Conservation (phyloP, 805 yeast species). For the Candida coleopterorum region DNA sequence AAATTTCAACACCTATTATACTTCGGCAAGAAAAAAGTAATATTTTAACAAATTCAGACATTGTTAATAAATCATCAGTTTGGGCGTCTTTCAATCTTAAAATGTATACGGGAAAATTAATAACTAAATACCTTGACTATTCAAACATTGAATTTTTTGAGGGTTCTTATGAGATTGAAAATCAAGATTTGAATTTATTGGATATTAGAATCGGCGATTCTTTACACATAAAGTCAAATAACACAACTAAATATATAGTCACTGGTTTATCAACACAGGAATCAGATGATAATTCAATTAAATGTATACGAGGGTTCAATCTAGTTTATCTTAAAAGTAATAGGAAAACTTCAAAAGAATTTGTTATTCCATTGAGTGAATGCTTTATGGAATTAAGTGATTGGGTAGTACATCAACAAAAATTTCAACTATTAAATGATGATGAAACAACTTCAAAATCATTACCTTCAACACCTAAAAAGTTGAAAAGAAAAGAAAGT, state of each 20-base stretch:
- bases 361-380: slow-evolving; percentile 23
- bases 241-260: slow-evolving; percentile 32
- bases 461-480: slow-evolving; percentile 4
- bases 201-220: slow-evolving; percentile 57
- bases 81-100: slow-evolving; percentile 51
- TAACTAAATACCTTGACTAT: slow-evolving; percentile 20
- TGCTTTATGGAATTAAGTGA: slow-evolving; percentile 36
- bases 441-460: slow-evolving; percentile 9
- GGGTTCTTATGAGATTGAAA: slow-evolving; percentile 29
- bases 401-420: slow-evolving; percentile 36
- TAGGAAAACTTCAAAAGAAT: slow-evolving; percentile 12
- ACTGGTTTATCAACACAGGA: slow-evolving; percentile 35
- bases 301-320: slow-evolving; percentile 62
- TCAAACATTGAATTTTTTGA: slow-evolving; percentile 39
- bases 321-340: slow-evolving; percentile 29
- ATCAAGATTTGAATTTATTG: slow-evolving; percentile 38
- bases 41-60: slow-evolving; percentile 9
- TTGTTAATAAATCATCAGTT: slow-evolving; percentile 30
- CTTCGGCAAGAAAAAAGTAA: slow-evolving; percentile 13
- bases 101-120: slow-evolving; percentile 47
- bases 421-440: slow-evolving; percentile 18
- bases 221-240: slow-evolving; percentile 31
- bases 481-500: not conserved
- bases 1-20: slow-evolving; percentile 6
- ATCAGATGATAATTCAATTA: slow-evolving; percentile 21